Percentiles rank a stretch among this genome's conserved stretches.
phyloP scores from a whole-genome alignment of 768 basidiomycete genomes.

The Cystofilobasidium macerans region DNA sequence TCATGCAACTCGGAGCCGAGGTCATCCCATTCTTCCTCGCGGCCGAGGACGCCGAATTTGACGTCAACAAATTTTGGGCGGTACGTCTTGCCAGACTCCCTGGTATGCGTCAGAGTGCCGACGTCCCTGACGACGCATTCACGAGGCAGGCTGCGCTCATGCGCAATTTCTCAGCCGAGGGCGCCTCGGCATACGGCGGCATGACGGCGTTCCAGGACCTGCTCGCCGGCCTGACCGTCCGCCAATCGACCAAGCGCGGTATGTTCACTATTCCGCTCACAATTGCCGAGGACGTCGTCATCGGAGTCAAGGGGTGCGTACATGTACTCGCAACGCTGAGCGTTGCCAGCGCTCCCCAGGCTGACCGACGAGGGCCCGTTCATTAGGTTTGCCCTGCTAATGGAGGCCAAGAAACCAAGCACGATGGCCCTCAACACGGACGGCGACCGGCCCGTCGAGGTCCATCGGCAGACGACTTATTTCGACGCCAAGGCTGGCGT shows the following conservation, averaged over 20 bases:
- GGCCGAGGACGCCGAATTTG: constrained; percentile 55
- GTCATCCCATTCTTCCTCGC: constrained; percentile 86
- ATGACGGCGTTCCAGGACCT: constrained; percentile 33
- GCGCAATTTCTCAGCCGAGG: background rate
- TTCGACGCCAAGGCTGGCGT: constrained; percentile 54
- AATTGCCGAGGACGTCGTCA: constrained; percentile 35
- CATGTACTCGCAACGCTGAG: background rate
- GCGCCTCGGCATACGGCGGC: constrained; percentile 23
- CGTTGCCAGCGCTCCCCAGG: background rate
- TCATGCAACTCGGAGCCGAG: constrained; percentile 63
- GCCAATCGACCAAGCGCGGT: constrained; percentile 56
- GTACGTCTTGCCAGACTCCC: no score
- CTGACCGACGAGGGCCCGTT: background rate
- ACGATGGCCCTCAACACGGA: constrained; percentile 73
- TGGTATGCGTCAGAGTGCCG: no score
- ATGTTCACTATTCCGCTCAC: constrained; percentile 71
- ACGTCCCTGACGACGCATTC: no score
- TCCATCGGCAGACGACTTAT: constrained; percentile 56
- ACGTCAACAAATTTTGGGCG: constrained; percentile 64
- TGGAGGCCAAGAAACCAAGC: constrained; percentile 70
- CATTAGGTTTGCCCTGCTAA: constrained; percentile 73
- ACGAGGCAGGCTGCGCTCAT: no score
- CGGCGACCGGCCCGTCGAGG: constrained; percentile 69
- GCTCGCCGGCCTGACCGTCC: constrained; percentile 33
- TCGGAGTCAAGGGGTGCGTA: constrained; percentile 39